These are phyloP conservation scores for Globisporangium paddicum DNA, from an alignment of 352 stramenopile genomes.

Conservation along the genomic window DNA sequence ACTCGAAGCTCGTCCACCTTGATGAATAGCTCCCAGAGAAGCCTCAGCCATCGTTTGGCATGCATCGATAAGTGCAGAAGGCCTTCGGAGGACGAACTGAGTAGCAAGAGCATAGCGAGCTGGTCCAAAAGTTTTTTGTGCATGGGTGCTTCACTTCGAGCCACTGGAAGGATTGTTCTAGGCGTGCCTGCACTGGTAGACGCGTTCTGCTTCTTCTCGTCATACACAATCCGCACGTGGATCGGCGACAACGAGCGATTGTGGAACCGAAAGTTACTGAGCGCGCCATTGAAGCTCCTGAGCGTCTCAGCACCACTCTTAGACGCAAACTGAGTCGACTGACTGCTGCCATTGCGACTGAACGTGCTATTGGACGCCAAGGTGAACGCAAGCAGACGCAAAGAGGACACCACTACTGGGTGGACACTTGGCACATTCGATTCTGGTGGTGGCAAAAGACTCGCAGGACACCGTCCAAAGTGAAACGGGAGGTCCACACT, in stretches of 20 bases:
- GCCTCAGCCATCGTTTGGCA: slow-evolving; percentile 38
- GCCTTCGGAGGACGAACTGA: slow-evolving; percentile 49
- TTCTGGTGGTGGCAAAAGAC: neutral
- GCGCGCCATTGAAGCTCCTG: slow-evolving; percentile 70
- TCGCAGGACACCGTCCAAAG: slow-evolving; percentile 33
- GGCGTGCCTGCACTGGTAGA: neutral
- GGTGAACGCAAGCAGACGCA: slow-evolving; percentile 1
- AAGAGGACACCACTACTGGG: neutral
- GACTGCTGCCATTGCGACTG: neutral
- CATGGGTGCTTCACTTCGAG: neutral
- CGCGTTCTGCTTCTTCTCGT: slow-evolving; percentile 47
- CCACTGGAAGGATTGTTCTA: neutral
- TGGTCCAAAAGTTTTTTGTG: slow-evolving; percentile 21
- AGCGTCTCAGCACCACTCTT: slow-evolving; percentile 7
- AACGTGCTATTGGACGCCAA: slow-evolving; percentile 2
- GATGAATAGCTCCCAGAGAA: slow-evolving; percentile 51
- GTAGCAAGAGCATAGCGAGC: slow-evolving; percentile 34
- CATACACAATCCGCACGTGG: slow-evolving; percentile 89
- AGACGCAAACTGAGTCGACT: neutral
- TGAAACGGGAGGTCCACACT: slow-evolving; percentile 45
- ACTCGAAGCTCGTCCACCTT: slow-evolving; percentile 36
- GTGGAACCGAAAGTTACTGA: slow-evolving; percentile 88
- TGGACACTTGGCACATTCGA: neutral
- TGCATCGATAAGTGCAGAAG: slow-evolving; percentile 29
- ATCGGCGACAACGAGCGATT: slow-evolving; percentile 89